A percentile compares a stretch with the other conserved stretches of the same genome.
Evolutionary conservation across 164 flowering plant species (phyloP).

Genomic region (Litsea cubeba): DNA sequence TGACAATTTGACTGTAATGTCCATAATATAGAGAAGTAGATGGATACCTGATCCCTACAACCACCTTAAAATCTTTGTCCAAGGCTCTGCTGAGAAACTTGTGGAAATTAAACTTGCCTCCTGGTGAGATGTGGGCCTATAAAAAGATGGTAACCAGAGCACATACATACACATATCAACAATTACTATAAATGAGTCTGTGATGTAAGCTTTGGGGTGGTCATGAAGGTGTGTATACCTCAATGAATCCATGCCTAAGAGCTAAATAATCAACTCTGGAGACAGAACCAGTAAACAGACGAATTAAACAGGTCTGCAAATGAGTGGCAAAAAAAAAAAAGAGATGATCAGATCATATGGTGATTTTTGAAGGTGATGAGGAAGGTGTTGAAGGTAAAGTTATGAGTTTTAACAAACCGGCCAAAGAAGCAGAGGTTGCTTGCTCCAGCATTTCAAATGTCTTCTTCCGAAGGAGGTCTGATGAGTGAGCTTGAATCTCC

Average conservation of each 20-base stretch:
- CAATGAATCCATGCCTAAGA: slow-evolving; percentile 72
- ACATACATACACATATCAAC: neutral
- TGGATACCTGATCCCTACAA: slow-evolving; percentile 62
- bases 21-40: neutral
- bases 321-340: neutral
- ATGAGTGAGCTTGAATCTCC: slow-evolving; percentile 47
- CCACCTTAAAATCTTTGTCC: slow-evolving; percentile 57
- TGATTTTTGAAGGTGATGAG: neutral
- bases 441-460: slow-evolving; percentile 53
- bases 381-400: neutral
- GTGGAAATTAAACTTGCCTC: slow-evolving; percentile 45
- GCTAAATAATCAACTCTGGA: slow-evolving; percentile 55
- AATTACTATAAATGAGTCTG: neutral
- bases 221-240: slow-evolving; percentile 12
- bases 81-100: slow-evolving; percentile 51
- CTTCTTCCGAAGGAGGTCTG: slow-evolving; percentile 60
- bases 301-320: slow-evolving; percentile 44
- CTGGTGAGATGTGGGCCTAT: slow-evolving; percentile 35
- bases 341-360: neutral
- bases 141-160: neutral
- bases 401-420: slow-evolving; percentile 31
- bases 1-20: too few species aligned
- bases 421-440: slow-evolving; percentile 40
- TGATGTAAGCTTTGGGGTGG: neutral
- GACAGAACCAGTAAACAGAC: slow-evolving; percentile 48